A percentile compares a stretch with the other conserved stretches of the same genome.
phyloP scores from a whole-genome alignment of 495 filamentous ascomycete species.

The Chaetomium fimeti region DNA sequence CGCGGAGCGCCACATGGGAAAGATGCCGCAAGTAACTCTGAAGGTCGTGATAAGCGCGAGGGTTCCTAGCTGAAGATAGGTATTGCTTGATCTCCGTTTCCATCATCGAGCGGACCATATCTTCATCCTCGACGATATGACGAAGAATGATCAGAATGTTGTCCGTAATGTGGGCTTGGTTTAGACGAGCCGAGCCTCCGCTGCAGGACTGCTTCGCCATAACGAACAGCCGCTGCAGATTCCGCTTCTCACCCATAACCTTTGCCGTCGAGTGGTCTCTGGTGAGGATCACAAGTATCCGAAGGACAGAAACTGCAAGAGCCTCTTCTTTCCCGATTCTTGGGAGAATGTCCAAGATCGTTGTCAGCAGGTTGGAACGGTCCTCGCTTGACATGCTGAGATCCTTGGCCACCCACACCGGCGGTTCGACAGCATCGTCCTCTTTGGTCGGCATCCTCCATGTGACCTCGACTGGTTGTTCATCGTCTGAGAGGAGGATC shows the following conservation, averaged over 20 bases:
- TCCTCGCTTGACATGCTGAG: slow-evolving; percentile 64
- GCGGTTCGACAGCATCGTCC: slow-evolving; percentile 53
- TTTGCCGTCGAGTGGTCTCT: slow-evolving; percentile 71
- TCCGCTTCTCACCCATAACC: slow-evolving; percentile 77
- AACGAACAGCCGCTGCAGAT: slow-evolving; percentile 84
- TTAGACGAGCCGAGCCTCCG: slow-evolving; percentile 69
- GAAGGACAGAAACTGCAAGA: slow-evolving; percentile 76
- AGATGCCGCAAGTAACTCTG: slow-evolving; percentile 70
- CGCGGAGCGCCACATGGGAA: slow-evolving; percentile 77
- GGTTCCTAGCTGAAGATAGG: slow-evolving; percentile 59
- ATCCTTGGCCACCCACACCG: slow-evolving; percentile 59
- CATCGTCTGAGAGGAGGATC: slow-evolving; percentile 81
- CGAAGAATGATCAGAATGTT: slow-evolving; percentile 82
- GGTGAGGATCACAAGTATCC: slow-evolving; percentile 88
- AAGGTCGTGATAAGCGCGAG: slow-evolving; percentile 62
- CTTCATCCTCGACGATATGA: slow-evolving; percentile 91
- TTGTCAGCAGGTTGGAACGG: slow-evolving; percentile 66
- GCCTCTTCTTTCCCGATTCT: slow-evolving; percentile 82
- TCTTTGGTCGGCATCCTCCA: slow-evolving; percentile 66
- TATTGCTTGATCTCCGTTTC: slow-evolving; percentile 77
- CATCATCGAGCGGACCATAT: slow-evolving; percentile 89
- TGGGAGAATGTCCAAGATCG: slow-evolving; percentile 77
- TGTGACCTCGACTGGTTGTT: slow-evolving; percentile 69
- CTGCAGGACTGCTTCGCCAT: slow-evolving; percentile 90
- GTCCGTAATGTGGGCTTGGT: slow-evolving; percentile 56